phyloP scores from a whole-genome alignment of 768 basidiomycete genomes.

The Naganishia vaughanmartiniae region DNA sequence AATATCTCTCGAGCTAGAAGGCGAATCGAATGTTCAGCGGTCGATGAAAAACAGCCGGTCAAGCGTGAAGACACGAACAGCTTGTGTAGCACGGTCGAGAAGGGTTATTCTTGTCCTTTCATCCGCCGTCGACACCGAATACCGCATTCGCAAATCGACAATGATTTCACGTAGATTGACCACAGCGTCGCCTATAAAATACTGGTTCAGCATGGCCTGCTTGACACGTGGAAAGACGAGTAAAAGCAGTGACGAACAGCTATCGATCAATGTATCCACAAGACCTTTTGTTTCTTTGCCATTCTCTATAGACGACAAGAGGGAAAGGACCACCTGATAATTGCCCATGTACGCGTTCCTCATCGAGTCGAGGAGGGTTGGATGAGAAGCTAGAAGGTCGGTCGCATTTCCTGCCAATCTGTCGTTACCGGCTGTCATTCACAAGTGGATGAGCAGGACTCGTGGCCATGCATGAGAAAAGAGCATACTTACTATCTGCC shows the following conservation, averaged over 20 bases:
- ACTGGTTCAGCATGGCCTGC: conserved; percentile 59
- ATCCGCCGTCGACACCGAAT: conserved; percentile 75
- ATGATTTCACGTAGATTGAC: conserved; percentile 88
- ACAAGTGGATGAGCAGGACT: conserved; percentile 2
- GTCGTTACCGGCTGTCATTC: conserved; percentile 56
- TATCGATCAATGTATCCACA: conserved; percentile 85
- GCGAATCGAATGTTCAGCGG: not conserved
- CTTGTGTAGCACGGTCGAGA: conserved; percentile 41
- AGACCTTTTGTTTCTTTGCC: conserved; percentile 81
- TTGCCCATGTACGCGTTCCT: conserved; percentile 89
- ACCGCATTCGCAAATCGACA: conserved; percentile 74
- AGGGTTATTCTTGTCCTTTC: conserved; percentile 56
- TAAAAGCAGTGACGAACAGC: conserved; percentile 53
- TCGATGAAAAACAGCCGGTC: not conserved
- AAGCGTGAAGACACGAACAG: conserved; percentile 32
- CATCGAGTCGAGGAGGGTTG: conserved; percentile 75
- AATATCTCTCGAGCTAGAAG: conserved; percentile 55
- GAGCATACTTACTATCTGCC: conserved; percentile 34
- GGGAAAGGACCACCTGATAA: conserved; percentile 83
- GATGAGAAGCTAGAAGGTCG: conserved; percentile 74
- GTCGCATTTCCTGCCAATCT: conserved; percentile 61
- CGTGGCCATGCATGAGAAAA: conserved; percentile 50
- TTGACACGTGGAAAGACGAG: no score
- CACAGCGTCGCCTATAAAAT: conserved; percentile 64
- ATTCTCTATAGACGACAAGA: conserved; percentile 87